These are phyloP conservation scores for Dendrobium huoshanense DNA, from an alignment of 106 monocot species.

Conservation along the genomic window DNA sequence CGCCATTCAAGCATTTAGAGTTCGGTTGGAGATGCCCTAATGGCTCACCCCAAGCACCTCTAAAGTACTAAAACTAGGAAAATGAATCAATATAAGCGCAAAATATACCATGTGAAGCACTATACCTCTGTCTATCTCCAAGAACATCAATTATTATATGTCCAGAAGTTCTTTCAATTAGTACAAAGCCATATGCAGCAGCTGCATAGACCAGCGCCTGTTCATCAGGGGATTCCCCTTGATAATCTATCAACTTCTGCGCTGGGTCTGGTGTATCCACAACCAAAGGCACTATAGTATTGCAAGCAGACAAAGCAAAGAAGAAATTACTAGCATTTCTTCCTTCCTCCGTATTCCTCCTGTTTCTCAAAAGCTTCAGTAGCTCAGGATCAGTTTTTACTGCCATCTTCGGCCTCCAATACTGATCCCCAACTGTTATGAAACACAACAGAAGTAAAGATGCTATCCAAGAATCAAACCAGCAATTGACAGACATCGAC, in stretches of 20 bases:
- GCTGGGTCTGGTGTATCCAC: constrained; percentile 40
- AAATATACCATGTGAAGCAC: not conserved
- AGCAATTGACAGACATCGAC: constrained; percentile 7
- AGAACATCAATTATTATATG: constrained; percentile 75
- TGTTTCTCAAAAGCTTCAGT: constrained; percentile 33
- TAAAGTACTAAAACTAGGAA: not conserved
- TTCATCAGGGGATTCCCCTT: constrained; percentile 96
- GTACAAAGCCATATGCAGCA: constrained; percentile 91
- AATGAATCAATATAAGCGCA: not conserved
- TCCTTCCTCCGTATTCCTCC: constrained; percentile 27
- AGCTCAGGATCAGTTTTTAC: constrained; percentile 65
- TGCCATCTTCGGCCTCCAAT: constrained; percentile 70
- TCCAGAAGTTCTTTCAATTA: constrained; percentile 81
- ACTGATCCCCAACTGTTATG: constrained; percentile 39
- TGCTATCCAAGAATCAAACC: not conserved
- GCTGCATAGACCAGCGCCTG: constrained; percentile 92
- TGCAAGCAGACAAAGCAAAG: constrained; percentile 76
- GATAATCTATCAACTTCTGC: constrained; percentile 73
- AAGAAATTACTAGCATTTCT: constrained; percentile 52
- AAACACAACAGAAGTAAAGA: constrained; percentile 13
- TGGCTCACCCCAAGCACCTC: not conserved
- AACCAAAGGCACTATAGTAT: constrained; percentile 78
- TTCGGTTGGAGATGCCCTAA: not conserved
- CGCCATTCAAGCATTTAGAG: no score
- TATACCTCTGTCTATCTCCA: constrained; percentile 74